Evolutionary conservation across 768 basidiomycete genomes (phyloP), one percentile per base, ranked within the genome.

Genomic region (Tubosaeta sp.): DNA sequence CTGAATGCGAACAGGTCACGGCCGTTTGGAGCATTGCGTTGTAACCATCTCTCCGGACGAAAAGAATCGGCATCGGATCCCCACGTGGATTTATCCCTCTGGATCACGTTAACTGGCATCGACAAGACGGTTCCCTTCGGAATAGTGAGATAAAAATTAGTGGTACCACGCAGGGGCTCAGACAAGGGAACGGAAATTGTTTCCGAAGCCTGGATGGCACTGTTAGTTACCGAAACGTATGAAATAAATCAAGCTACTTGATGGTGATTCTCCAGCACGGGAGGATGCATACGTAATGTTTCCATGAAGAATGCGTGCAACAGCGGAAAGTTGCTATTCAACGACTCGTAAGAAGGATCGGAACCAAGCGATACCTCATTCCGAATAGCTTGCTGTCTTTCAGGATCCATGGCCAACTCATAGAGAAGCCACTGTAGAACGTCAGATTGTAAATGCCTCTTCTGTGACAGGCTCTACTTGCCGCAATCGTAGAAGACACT

Each of bases 251-350:
- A 17, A 26, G 56, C 46, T 35, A 77, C 81, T 69, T 82, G 79
- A 51, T 86, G 83, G 59, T 85, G 81, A 56, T 85, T 84, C 63
- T 85, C 84, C 27, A 81, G 60, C 32, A 86, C 76, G 1, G 83
- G 75, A 16, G 84, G 78, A 58, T 85, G 81, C 43, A 85, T 62
- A 27, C 85, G 78, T 16, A 86, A 67, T 4, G 79, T 79, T 64
- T 86, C 84, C 58, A 79, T 78, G 42, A 86, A 52, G 9, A 83
- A 77, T 2, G 83, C 81, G 47, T 86, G 80, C 16, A 88, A 72
- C 39, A 84, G 70, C 1, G 81, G 79, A 53, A 74, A 76, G 38
- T 72, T 67, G 56, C 66, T 71, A 48, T 76, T 78, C 49, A 84
- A 60, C 26, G 74, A 70, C 39, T 83, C 82, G 46, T 80, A 77